Evolutionary conservation across 2,329 filamentous ascomycete genomes (phyloP).

Genomic region (Xylariaceae sp.): DNA sequence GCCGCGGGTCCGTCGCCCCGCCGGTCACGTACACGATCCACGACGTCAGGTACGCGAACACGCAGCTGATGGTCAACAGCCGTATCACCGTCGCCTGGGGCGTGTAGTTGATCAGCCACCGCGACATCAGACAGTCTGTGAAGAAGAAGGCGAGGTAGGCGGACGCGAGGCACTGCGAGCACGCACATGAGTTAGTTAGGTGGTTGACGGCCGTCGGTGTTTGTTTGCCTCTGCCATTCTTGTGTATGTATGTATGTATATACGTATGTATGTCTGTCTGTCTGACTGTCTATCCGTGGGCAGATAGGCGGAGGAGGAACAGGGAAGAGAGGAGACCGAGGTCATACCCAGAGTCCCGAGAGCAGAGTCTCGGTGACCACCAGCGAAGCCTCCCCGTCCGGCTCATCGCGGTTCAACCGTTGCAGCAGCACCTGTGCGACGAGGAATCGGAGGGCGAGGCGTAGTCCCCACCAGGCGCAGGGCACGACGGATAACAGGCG

Average conservation of each 20-base stretch:
- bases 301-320: background rate
- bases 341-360: conserved; percentile 26
- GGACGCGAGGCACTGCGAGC: conserved; percentile 70
- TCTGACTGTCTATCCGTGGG: background rate
- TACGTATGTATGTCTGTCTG: too few relatives aligned
- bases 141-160: conserved; percentile 84
- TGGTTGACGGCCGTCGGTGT: background rate
- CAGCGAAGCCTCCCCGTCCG: conserved; percentile 54
- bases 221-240: background rate
- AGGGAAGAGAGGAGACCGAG: background rate
- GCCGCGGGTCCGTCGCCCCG: conserved; percentile 70
- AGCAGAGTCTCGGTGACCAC: conserved; percentile 57
- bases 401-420: conserved; percentile 42
- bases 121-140: conserved; percentile 82
- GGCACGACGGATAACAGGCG: conserved; percentile 75
- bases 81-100: conserved; percentile 81
- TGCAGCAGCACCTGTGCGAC: conserved; percentile 59
- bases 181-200: background rate
- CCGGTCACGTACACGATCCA: conserved; percentile 74
- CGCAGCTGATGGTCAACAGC: conserved; percentile 74
- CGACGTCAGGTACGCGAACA: conserved; percentile 77
- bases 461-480: conserved; percentile 73
- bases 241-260: too few relatives aligned
- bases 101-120: conserved; percentile 86
- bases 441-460: conserved; percentile 71